Conservation (phyloP, 2,329 filamentous ascomycete species). For the Fusarium sp. region DNA sequence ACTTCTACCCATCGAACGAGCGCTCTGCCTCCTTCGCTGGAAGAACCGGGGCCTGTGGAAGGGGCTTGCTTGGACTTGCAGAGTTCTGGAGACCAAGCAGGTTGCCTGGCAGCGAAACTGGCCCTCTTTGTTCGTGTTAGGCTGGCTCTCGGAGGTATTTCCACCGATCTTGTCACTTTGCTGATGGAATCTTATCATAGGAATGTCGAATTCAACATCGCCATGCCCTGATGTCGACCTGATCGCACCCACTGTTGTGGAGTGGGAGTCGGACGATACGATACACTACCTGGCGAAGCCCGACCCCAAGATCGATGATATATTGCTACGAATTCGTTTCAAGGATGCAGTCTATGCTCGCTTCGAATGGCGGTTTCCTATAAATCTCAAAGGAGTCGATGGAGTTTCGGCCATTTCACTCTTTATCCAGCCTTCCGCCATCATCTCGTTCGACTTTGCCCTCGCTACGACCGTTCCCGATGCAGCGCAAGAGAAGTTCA, state of each 20-base stretch:
- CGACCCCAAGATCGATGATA: constrained; percentile 24
- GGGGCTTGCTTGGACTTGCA: constrained; percentile 16
- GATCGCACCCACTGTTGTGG: constrained; percentile 13
- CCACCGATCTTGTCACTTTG: neutral
- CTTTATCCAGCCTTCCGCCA: constrained; percentile 27
- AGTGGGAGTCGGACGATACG: constrained; percentile 14
- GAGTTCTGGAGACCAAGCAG: constrained; percentile 16
- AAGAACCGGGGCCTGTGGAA: constrained; percentile 31
- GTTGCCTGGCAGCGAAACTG: constrained; percentile 24
- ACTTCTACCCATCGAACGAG: constrained; percentile 28
- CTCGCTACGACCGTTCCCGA: neutral
- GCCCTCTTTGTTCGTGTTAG: constrained; percentile 12
- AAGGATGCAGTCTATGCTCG: neutral
- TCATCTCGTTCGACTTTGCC: constrained; percentile 20
- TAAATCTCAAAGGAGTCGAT: constrained; percentile 30
- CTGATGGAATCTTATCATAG: constrained; percentile 15
- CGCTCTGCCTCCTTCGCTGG: constrained; percentile 13
- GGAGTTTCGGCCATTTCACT: constrained; percentile 3
- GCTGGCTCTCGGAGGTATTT: constrained; percentile 9
- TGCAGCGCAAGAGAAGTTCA: constrained; percentile 20
- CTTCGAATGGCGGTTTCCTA: constrained; percentile 19
- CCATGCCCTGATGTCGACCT: constrained; percentile 30
- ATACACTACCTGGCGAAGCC: constrained; percentile 23
- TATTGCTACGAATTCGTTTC: constrained; percentile 11
- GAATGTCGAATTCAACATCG: constrained; percentile 15